Percentiles rank a stretch among this genome's conserved stretches.
Conservation (phyloP, 192 early-diverging fungal genomes). For the Gamsiella multidivaricata region DNA sequence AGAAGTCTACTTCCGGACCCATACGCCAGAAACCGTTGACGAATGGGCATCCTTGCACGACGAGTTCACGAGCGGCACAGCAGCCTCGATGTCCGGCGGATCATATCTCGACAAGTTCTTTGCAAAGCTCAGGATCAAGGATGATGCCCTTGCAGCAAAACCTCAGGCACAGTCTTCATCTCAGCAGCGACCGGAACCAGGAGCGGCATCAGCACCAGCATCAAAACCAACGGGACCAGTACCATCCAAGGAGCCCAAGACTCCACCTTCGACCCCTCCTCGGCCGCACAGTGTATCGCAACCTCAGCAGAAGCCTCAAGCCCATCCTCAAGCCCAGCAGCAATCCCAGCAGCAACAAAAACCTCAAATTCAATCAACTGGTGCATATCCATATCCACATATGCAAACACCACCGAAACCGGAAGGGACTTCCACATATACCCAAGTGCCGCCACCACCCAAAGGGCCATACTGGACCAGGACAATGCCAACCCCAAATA, state of each 20-base stretch:
- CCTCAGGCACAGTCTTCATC: slow-evolving; percentile 1
- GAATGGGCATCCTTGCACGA: slow-evolving; percentile 6
- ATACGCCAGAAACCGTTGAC: slow-evolving; percentile 34
- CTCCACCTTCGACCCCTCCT: too few species aligned
- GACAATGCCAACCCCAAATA: neutral
- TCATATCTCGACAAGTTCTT: slow-evolving; percentile 46
- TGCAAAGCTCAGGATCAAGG: neutral
- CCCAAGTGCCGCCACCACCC: neutral
- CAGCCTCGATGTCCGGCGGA: neutral
- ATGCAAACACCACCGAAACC: neutral
- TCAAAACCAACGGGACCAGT: neutral
- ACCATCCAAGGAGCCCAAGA: too few species aligned
- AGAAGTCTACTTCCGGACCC: slow-evolving; percentile 26
- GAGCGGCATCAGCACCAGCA: neutral
- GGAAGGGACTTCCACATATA: neutral
- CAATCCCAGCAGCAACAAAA: slow-evolving; percentile 19
- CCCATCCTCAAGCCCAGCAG: neutral
- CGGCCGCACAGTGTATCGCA: too few species aligned
- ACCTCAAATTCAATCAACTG: neutral
- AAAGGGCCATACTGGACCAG: neutral
- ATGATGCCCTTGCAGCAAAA: neutral
- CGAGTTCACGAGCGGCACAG: neutral
- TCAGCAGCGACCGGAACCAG: too few species aligned
- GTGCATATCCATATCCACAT: neutral
- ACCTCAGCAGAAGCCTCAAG: slow-evolving; percentile 4